These are phyloP conservation scores for Ceratocystis papillata DNA, from an alignment of 2,329 filamentous ascomycete genomes.

Conservation along the genomic window DNA sequence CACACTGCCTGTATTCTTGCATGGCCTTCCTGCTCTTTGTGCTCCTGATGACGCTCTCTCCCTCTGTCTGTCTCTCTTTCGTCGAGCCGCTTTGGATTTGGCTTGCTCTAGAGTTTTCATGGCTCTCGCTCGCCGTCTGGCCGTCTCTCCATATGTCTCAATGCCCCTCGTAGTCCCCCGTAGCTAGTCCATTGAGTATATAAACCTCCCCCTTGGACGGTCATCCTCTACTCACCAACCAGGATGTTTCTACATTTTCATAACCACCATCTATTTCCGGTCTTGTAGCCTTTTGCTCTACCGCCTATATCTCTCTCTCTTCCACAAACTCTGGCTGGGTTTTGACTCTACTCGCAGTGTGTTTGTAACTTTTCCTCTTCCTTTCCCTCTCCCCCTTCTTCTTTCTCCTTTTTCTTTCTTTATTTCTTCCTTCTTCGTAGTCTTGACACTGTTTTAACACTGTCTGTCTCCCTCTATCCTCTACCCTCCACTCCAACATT, in stretches of 20 bases:
- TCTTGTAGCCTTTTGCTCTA: conserved; percentile 6
- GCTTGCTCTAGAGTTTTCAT: background rate
- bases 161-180: too few species aligned
- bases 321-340: background rate
- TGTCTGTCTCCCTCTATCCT: background rate
- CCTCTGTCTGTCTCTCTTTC: background rate
- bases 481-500: background rate
- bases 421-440: background rate
- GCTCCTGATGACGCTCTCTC: conserved; percentile 11
- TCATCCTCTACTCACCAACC: background rate
- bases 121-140: background rate
- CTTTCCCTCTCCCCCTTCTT: background rate
- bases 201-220: too few species aligned
- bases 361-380: background rate
- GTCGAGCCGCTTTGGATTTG: too few species aligned
- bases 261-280: background rate
- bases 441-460: background rate
- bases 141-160: too few species aligned
- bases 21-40: background rate
- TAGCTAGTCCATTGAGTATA: too few species aligned
- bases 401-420: background rate
- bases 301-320: background rate
- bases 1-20: background rate
- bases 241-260: background rate
- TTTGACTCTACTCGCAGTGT: background rate